phyloP scores from a whole-genome alignment of 306 rosid species.

The Malus asiatica region DNA sequence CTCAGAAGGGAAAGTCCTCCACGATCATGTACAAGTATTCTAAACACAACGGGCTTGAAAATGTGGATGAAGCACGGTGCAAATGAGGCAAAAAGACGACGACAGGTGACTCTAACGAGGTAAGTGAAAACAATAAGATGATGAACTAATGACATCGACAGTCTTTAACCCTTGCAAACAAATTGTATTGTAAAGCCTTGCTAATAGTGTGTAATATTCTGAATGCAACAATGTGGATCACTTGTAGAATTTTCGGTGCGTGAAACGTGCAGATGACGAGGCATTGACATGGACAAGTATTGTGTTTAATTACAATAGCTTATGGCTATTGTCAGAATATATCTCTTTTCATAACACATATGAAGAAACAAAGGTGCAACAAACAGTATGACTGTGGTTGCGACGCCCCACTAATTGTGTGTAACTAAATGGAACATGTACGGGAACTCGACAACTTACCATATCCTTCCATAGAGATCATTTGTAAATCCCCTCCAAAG shows the following conservation, averaged over 20 bases:
- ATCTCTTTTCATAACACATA: neutral
- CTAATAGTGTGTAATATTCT: neutral
- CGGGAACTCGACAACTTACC: slow-evolving; percentile 38
- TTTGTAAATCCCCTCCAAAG: slow-evolving; percentile 88
- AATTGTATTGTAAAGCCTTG: neutral
- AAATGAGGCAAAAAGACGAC: neutral
- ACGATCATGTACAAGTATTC: neutral
- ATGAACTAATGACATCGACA: too few relatives aligned
- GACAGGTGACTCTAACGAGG: too few relatives aligned
- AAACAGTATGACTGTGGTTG: neutral
- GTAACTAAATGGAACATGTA: neutral
- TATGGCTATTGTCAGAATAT: neutral
- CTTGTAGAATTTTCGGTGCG: neutral
- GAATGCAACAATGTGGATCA: neutral
- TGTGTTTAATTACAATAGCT: neutral
- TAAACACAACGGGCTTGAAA: neutral
- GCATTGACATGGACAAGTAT: neutral
- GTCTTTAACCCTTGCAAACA: too few relatives aligned
- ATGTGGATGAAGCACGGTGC: neutral
- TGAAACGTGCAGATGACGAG: neutral
- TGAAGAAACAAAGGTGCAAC: neutral
- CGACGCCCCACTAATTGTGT: neutral
- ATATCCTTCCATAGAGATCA: slow-evolving; percentile 92
- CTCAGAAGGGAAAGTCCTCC: neutral
- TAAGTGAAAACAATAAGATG: too few relatives aligned